Evolutionary conservation across 2,329 filamentous ascomycete species (phyloP), one percentile per base, ranked within the genome.

Genomic region (Lasiodiplodia gonubiensis): DNA sequence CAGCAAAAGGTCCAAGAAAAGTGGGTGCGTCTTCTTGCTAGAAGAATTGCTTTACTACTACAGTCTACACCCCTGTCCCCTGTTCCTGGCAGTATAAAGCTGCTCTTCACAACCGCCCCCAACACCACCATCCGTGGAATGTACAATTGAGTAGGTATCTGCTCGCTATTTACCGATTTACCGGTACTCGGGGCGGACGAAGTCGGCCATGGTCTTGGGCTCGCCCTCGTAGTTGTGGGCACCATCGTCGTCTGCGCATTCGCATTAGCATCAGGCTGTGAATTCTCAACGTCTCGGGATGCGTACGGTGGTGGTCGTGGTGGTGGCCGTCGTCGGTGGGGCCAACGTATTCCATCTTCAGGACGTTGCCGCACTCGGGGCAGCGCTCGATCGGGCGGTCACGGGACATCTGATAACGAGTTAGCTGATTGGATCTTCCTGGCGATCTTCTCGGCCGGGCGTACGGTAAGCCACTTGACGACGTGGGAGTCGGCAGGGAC

Each of bases 311-410:
- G 48, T 88, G 86, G 78, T 88, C 88, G 75, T 87, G 84, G 69
- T 77, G 77, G 77, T 89, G 73, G 80, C 92, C 87, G 79, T 94
- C 90, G 72, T 95, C 91, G 78, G 89, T 80, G 63, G 93, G 89
- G 70, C 95, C 95, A 72, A 97, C 84, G 82, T 97, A 99, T 80
- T 97, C 91, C 92, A 98, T 95, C 90, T 97, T 96, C 86, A 97
- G 94, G 74, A 95, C 92, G 80, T 89, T 92, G 74, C 95, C 95
- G 84, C 95, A 99, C 86, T 99, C 95, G 78, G 89, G 89, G 89
- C 95, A 99, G 81, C 95, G 93, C 86, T 96, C 92, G 74, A 97
- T 82, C 68, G 95, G 95, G 80, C 95, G 93, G 68, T 95, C 90
- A 78, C 92, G 92, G 79, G 92, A 91, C 77, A 96, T 88, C 92